phyloP scores from a whole-genome alignment of 1,284 basidiomycete species.

The Tilletia horrida region DNA sequence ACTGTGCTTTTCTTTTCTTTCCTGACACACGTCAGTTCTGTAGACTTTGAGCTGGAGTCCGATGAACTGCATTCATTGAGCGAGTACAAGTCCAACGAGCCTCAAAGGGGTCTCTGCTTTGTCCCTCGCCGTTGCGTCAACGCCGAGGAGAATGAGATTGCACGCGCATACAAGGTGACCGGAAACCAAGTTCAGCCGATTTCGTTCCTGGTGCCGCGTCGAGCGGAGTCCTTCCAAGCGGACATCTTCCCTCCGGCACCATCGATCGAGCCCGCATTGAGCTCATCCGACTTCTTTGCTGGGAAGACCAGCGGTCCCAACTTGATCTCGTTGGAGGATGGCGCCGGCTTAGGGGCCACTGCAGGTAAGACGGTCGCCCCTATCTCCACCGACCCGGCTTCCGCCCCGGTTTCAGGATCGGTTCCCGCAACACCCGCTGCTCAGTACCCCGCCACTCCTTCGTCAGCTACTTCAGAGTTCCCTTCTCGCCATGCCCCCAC shows the following conservation, averaged over 20 bases:
- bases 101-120: slow-evolving; percentile 94
- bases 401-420: slow-evolving; percentile 25
- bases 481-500: background rate
- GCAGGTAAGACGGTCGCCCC: too few relatives aligned
- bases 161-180: slow-evolving; percentile 86
- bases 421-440: slow-evolving; percentile 14
- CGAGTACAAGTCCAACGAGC: slow-evolving; percentile 85
- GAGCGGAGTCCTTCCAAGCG: slow-evolving; percentile 82
- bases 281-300: slow-evolving; percentile 77
- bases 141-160: slow-evolving; percentile 89
- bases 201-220: slow-evolving; percentile 87
- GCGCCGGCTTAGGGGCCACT: slow-evolving; percentile 1
- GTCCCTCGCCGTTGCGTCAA: slow-evolving; percentile 83
- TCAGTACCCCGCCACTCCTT: background rate
- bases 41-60: slow-evolving; percentile 90
- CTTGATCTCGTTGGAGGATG: slow-evolving; percentile 60
- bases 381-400: background rate
- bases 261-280: slow-evolving; percentile 73
- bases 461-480: slow-evolving; percentile 4
- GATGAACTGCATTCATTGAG: slow-evolving; percentile 67
- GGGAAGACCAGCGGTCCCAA: slow-evolving; percentile 66
- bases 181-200: slow-evolving; percentile 77
- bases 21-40: slow-evolving; percentile 66
- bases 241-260: slow-evolving; percentile 92
- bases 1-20: background rate